Evolutionary conservation across 306 rosid genomes (phyloP), one percentile per base, ranked within the genome.

Genomic region (Malus orientalis): DNA sequence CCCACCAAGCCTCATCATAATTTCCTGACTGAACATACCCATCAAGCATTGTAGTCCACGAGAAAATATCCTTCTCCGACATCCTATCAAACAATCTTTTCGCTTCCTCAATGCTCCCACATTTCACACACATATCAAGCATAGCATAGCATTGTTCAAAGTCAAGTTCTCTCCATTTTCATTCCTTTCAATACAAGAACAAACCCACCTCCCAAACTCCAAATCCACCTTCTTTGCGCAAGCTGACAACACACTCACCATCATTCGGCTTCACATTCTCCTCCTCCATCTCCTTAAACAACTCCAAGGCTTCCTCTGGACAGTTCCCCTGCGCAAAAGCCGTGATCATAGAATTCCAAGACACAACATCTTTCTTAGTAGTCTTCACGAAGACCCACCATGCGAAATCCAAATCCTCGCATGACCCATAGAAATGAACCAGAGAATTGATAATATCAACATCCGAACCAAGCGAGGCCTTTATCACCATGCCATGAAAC

Each of bases 31-130:
- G 89, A 38, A 92, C 86, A 76, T 81, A 84, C 64, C 90, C 95
- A 81, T 90, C 89, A 74, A 90, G 87, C 85, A 88, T 79, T 29
- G 92, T 84, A 47, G 92, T 90, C 95, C 92, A 87, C 12, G 90
- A 86, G 53, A 90, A 82, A n/a, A 90, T 68, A 60, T 90, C 95
- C 83, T 80, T 90, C 74, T 90, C 90, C 5, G 47, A 86, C 90
- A 90, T 90, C 76, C 68, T 76, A 72, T 81, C 83, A 67, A 89
- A 89, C 82, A 87, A 79, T 23, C 40, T 76, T 74, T 81, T 68
- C 3, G 92, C 89, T 75, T 88, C 89, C 44, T 62, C 79, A 29
- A 86, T 47, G 18, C 88, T 81, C 78, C 89, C 85, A 22, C 96
- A 90, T 73, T 90, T 90, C 32, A 78, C 79, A 71, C 75, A 90